Evolutionary conservation across 176 grass and related monocot species (phyloP), one percentile per base, ranked within the genome.

Genomic region (Musa acuminata): DNA sequence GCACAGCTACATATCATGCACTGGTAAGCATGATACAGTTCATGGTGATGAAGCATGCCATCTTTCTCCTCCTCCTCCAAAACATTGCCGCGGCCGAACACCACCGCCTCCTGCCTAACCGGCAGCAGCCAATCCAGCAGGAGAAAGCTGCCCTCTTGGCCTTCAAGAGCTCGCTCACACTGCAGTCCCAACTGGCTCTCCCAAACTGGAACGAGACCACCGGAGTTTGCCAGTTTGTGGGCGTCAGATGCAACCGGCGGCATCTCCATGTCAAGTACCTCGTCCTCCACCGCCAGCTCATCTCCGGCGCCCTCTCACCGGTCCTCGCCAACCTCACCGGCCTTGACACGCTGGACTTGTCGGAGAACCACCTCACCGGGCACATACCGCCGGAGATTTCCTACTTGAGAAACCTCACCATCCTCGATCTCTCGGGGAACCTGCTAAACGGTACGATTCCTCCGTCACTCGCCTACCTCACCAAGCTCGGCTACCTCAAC

Each of bases 191-290:
- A 55, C 48, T 51, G 10, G 55, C 64, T 0, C 79, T 97, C 62
- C 43, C 67, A 11, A 80, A 93, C 82, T 97, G 94, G 94, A 91
- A 93, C 17, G 82, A 80, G 52, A 85, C 90, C 81, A 90, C 77
- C 69, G 19, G 85, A 16, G 87, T 93, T 8, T 97, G 94, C 74
- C 1, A 49, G 70, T 90, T 93, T 51, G 78, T 81, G 9, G 84
- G 88, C 67, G 68, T 97, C 24, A 1, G 10, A 3, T 97, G 94
- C 69, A 79, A 89, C 78, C 1, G 71, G 67, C 76, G 87, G 84
- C 74, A 22, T 7, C 77, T 69, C 17, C 94, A 88, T 50, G 79
- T 97, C 24, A 24, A 52, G 21, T 6, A 43, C 51, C 90, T 97
- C 13, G 13, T 0, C 0, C 86, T 97, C 17, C 1, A 0, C 14